Evolutionary conservation across 2,329 filamentous ascomycete genomes (phyloP).

Genomic region (Botrytis cinerea): DNA sequence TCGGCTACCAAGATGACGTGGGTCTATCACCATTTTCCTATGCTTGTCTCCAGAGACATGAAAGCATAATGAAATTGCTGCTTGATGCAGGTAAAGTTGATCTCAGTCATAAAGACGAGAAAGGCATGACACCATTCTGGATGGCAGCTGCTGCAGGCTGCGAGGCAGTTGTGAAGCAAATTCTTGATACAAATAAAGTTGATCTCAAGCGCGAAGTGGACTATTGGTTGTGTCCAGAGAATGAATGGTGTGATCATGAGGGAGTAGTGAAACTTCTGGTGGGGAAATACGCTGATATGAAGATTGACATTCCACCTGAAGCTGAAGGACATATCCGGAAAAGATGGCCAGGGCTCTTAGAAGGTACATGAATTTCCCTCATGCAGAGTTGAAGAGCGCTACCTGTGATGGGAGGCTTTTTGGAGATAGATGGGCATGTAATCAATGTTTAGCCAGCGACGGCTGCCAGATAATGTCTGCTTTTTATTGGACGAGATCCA

Average conservation of each 20-base stretch:
- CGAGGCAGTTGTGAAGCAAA: neutral
- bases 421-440: neutral
- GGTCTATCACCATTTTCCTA: neutral
- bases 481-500: neutral
- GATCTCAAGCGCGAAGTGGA: no score
- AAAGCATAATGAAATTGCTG: neutral
- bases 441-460: neutral
- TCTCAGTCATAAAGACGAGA: neutral
- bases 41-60: neutral
- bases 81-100: neutral
- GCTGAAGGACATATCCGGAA: neutral
- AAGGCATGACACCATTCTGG: neutral
- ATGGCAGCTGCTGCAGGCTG: fast-evolving
- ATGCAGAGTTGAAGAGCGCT: neutral
- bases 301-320: neutral
- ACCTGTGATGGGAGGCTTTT: fast-evolving
- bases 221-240: no score
- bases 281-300: neutral
- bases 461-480: no score
- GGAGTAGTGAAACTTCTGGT: neutral
- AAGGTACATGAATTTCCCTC: no score
- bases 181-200: neutral
- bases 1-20: neutral
- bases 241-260: neutral
- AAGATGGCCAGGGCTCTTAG: neutral